phyloP scores from a whole-genome alignment of 1,284 basidiomycete genomes.

The Ganoderma multipileum region DNA sequence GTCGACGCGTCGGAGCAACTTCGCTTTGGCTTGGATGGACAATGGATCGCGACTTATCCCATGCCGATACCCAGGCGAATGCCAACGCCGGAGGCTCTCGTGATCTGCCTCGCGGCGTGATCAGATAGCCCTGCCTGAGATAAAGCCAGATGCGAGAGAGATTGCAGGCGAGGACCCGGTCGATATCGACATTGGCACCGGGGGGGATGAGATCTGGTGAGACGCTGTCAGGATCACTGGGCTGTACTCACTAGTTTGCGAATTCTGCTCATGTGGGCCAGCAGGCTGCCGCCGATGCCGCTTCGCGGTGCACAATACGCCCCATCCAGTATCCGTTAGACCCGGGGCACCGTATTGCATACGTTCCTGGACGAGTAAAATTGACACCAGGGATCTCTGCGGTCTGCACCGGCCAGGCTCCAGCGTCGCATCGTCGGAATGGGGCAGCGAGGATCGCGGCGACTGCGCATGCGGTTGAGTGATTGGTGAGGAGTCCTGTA shows the following conservation, averaged over 20 bases:
- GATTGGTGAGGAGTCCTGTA: not conserved
- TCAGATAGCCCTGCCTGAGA: slow-evolving; percentile 6
- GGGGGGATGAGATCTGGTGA: not conserved
- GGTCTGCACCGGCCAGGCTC: not conserved
- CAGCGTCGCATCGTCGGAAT: slow-evolving; percentile 2
- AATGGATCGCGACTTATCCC: not conserved
- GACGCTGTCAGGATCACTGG: not conserved
- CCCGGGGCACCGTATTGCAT: slow-evolving; percentile 13
- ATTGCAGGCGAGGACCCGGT: not conserved
- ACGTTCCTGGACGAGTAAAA: slow-evolving; percentile 14
- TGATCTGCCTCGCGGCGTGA: slow-evolving; percentile 1
- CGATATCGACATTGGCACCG: not conserved
- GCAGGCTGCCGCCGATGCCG: not conserved
- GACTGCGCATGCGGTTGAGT: not conserved
- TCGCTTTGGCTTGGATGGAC: not conserved
- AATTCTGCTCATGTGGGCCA: not conserved
- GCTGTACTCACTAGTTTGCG: slow-evolving; percentile 7
- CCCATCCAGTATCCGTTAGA: slow-evolving; percentile 24
- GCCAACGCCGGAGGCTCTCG: not conserved
- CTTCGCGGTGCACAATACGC: slow-evolving; percentile 5
- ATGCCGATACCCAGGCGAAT: not conserved
- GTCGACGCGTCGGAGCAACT: not conserved
- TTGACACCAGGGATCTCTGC: slow-evolving; percentile 18
- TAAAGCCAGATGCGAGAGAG: not conserved
- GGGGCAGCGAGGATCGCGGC: not conserved